Conservation (phyloP, 352 stramenopile species). For the Phytophthora pinifolia region DNA sequence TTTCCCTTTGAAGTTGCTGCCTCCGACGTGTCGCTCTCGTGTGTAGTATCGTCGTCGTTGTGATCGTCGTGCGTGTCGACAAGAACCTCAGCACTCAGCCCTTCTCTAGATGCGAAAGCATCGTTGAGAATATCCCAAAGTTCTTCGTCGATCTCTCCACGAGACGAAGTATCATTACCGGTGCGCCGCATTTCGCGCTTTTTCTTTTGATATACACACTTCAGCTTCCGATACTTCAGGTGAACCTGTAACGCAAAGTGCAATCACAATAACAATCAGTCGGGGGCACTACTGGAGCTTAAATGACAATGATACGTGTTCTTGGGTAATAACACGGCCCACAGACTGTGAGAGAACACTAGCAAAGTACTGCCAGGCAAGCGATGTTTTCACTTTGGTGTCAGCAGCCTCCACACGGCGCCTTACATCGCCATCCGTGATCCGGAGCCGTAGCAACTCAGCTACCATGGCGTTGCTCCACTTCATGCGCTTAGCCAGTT, state of each 20-base stretch:
- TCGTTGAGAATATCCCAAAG: constrained; percentile 15
- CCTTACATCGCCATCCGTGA: constrained; percentile 10
- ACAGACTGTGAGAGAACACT: constrained; percentile 7
- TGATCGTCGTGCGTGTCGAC: constrained; percentile 1
- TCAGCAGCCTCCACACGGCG: constrained; percentile 4
- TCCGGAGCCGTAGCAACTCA: constrained; percentile 6
- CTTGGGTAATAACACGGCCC: not conserved
- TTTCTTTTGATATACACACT: constrained; percentile 2
- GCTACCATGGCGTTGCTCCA: constrained; percentile 7
- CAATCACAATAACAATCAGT: too few species aligned
- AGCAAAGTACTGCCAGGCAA: constrained; percentile 8
- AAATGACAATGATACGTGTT: too few species aligned
- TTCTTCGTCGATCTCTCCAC: constrained; percentile 54
- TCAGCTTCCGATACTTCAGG: not conserved
- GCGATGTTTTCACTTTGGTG: constrained; percentile 6
- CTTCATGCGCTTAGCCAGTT: constrained; percentile 6
- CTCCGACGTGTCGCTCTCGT: too few species aligned
- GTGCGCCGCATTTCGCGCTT: constrained; percentile 58
- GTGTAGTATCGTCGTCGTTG: not conserved
- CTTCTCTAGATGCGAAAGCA: not conserved
- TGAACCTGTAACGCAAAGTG: constrained; percentile 3
- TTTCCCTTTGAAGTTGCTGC: too few species aligned
- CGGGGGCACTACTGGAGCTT: too few species aligned
- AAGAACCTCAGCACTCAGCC: constrained; percentile 4
- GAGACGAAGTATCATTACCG: constrained; percentile 58